Evolutionary conservation across 768 basidiomycete species (phyloP).

Genomic region (Botryobasidium botryosum): DNA sequence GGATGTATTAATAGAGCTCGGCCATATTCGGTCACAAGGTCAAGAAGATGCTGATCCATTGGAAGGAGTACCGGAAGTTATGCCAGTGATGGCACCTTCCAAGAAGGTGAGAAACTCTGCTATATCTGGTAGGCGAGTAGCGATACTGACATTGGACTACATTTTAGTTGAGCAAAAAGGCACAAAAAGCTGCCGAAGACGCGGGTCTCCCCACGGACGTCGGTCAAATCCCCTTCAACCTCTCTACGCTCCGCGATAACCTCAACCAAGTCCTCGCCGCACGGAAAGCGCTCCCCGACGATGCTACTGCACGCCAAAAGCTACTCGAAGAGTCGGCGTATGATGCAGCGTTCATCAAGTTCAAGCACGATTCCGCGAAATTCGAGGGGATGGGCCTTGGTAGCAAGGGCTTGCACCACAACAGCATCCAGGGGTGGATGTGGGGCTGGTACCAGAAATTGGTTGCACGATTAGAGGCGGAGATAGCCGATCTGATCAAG

Average conservation of each 20-base stretch:
- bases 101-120: too few species aligned
- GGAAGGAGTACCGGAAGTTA: conserved; percentile 38
- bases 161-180: conserved; percentile 3
- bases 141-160: too few species aligned
- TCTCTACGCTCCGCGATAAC: conserved; percentile 51
- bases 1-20: conserved; percentile 16
- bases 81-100: too few species aligned
- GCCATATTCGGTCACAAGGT: conserved; percentile 34
- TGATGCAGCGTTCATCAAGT: conserved; percentile 58
- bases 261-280: conserved; percentile 46
- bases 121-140: too few species aligned
- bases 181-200: conserved; percentile 6
- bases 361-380: conserved; percentile 42
- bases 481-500: conserved; percentile 30
- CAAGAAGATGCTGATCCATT: conserved; percentile 36
- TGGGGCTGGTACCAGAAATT: conserved; percentile 68
- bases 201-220: conserved; percentile 7
- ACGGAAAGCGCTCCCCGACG: conserved; percentile 44
- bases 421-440: conserved; percentile 60
- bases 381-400: conserved; percentile 43
- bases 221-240: conserved; percentile 49
- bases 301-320: conserved; percentile 58
- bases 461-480: conserved; percentile 30
- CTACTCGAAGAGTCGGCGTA: conserved; percentile 75
- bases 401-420: conserved; percentile 27